Percentiles rank a stretch among this genome's conserved stretches.
Evolutionary conservation across 108 stramenopile species (phyloP).

Genomic region (Nannochloropsis granulata): DNA sequence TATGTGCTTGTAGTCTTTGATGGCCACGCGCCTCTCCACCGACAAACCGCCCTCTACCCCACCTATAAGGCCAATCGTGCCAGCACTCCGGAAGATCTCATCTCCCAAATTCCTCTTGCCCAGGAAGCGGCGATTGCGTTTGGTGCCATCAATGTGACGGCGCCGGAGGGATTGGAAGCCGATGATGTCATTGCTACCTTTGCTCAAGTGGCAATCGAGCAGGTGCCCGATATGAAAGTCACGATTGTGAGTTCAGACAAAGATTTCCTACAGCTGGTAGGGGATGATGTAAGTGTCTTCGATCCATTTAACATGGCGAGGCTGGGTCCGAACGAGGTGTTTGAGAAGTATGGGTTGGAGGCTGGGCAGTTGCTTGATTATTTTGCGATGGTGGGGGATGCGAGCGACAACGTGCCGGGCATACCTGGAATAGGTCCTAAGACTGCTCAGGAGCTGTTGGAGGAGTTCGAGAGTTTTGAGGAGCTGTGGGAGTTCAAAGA

Average conservation of each 20-base stretch:
- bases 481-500: background rate
- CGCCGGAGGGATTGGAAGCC: conserved; percentile 53
- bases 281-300: conserved; percentile 40
- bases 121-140: conserved; percentile 57
- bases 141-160: conserved; percentile 54
- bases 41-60: conserved; percentile 51
- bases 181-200: conserved; percentile 80
- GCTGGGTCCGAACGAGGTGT: conserved; percentile 46
- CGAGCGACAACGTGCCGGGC: conserved; percentile 68
- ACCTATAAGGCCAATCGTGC: conserved; percentile 66
- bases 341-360: conserved; percentile 57
- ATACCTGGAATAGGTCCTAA: conserved; percentile 67
- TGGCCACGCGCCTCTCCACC: conserved; percentile 46
- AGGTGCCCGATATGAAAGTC: conserved; percentile 45
- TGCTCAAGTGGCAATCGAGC: conserved; percentile 41
- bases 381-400: conserved; percentile 65
- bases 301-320: conserved; percentile 58
- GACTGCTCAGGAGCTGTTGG: conserved; percentile 60
- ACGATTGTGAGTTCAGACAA: conserved; percentile 65
- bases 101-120: conserved; percentile 61
- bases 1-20: conserved; percentile 64
- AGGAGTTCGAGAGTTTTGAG: conserved; percentile 4
- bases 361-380: conserved; percentile 56
- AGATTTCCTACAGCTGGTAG: conserved; percentile 76
- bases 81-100: conserved; percentile 57